phyloP scores from a whole-genome alignment of 2,329 filamentous ascomycete species.

The Didymella pomorum region DNA sequence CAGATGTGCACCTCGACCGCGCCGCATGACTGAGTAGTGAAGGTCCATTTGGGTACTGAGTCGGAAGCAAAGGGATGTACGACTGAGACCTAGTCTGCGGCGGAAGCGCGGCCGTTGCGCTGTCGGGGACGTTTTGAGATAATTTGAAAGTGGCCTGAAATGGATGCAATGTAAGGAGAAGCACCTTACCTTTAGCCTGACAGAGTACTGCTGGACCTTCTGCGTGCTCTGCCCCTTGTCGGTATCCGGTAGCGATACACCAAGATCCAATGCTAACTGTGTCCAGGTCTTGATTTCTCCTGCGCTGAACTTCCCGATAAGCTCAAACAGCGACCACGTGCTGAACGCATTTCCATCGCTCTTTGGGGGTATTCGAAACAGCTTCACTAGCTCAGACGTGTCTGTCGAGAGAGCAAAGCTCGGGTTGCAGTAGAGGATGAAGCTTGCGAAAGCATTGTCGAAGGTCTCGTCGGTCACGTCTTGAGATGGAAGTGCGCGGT shows the following conservation, averaged over 20 bases:
- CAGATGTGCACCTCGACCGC: background rate
- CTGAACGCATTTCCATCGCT: conserved; percentile 89
- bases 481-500: conserved; percentile 69
- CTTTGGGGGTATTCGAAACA: conserved; percentile 80
- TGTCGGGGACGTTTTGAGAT: background rate
- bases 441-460: conserved; percentile 81
- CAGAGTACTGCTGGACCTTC: conserved; percentile 94
- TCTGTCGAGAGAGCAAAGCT: conserved; percentile 74
- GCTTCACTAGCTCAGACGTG: conserved; percentile 73
- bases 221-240: conserved; percentile 89
- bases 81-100: background rate
- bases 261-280: conserved; percentile 83
- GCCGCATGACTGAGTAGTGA: conserved; percentile 1
- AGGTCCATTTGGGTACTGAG: background rate
- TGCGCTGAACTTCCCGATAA: conserved; percentile 78
- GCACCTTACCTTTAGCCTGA: conserved; percentile 78
- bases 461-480: conserved; percentile 74
- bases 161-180: background rate
- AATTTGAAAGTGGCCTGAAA: background rate
- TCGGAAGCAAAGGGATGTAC: conserved; percentile 1
- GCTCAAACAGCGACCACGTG: conserved; percentile 76
- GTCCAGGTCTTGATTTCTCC: conserved; percentile 95
- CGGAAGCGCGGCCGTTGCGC: background rate
- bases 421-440: conserved; percentile 92
- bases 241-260: conserved; percentile 82